Base-by-base conservation (phyloP, 2,329 filamentous ascomycete species). In the Arthrinium phaeospermum region DNA sequence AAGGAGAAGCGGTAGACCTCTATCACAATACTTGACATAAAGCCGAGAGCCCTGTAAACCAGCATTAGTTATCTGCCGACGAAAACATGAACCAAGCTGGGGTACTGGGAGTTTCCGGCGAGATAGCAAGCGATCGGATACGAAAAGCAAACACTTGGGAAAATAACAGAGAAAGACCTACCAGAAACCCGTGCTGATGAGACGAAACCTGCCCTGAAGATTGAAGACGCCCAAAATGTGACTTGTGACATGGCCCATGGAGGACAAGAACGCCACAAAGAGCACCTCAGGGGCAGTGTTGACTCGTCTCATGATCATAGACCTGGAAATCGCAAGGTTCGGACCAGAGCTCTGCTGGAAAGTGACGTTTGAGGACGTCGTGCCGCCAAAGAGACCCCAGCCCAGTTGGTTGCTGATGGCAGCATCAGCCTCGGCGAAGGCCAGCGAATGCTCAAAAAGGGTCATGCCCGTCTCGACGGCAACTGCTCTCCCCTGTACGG, bases 401-500 rank as follows among this genome's bases (percentile, higher is more conserved):
- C 92, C 92, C 19, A 98, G 88, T 69, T 95, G 93, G 75, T 92
- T 93, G 77, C 91, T 92, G 67, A 98, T 91, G 75, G 95, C 93
- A 44, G 94, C 92, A 81, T 99, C 96, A 12, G 96, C 96, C 82
- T 99, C 96, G 14, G 96, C 94, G 83, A 98, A 99, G 2, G 96
- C 96, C 12, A 99, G 86, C 0, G 95, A 98, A 79, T 98, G 95
- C 80, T 99, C 96, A 78, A 98, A 98, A 2, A 98, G 89, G 0
- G 95, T 98, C 94, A 98, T 98, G 24, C 95, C 95, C 1, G 94
- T 97, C 83, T 98, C 96, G 0, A 94, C 92, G 74, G 93, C 90
- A 0, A 94, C 89, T 2, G 91, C 89, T 2, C 93, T 91, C 45
- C 96, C 96, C 81, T 98, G 94, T 8, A 98, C 88, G 13, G 96